Base-by-base conservation (phyloP, 495 filamentous ascomycete species). In the Talaromyces ruber region DNA sequence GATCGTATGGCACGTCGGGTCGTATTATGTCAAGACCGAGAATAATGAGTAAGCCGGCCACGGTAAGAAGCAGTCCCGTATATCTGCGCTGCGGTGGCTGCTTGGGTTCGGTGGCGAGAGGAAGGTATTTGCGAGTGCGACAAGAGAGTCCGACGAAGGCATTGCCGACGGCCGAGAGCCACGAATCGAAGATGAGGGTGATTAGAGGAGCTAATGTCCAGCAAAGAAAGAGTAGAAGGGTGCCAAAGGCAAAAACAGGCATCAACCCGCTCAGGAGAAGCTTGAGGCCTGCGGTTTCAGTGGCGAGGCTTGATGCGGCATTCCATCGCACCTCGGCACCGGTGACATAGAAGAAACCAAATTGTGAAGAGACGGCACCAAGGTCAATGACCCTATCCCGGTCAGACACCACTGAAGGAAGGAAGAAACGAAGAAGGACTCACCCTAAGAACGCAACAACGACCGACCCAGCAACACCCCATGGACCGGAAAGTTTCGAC, bases 291-390 rank as follows among this genome's bases (percentile, higher is more conserved):
- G 65, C 69, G 1, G 65, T 63, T 21, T 71, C 67, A 54, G 58
- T 65, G 8, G 65, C 67, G 7, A 69, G 63, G 34, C 64, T 67
- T 24, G 63, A 66, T 16, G 65, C 67, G 30, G 65, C 65, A 55
- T 69, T 65, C 69, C 69, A 71, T 26, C 65, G 67, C 43, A 68
- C 59, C 28, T 71, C 69, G 30, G 62, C 69, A 26, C 69, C 65
- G n/a, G 69, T 69, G 3, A 71, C 65, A 18, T 64, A 59, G 26
- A 67, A 71, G 28, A 71, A 71, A 1, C 63, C 64, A 11, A 69
- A 57, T 26, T 71, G 67, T 3, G 69, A 71, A 1, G 69, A 59
- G n/a, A 62, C 62, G 1, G 67, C 62, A 16, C 58, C 18, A 28
- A 67, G 58, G 18, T 63, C 64, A 37, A 69, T 57, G 16, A 21